Percentiles rank a stretch among this genome's conserved stretches.
Evolutionary conservation across 352 stramenopile species (phyloP).

Genomic region (Phytopythium montanum): DNA sequence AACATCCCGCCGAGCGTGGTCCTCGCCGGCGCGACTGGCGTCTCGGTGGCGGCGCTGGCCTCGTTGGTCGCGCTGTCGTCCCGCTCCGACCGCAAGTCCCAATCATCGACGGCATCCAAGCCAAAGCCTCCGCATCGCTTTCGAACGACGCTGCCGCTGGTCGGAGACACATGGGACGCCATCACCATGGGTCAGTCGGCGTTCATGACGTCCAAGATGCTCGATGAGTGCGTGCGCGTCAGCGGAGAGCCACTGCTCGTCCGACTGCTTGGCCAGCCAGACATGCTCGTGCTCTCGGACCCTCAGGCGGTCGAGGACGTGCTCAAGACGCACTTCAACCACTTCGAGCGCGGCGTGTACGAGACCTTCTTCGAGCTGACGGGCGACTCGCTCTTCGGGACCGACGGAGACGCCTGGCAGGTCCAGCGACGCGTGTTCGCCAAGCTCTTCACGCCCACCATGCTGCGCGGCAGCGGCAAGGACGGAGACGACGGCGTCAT

Average conservation of each 20-base stretch:
- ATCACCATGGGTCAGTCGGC: background rate
- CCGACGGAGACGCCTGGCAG: conserved; percentile 49
- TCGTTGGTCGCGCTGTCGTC: background rate
- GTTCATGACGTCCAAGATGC: conserved; percentile 8
- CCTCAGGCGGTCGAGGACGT: conserved; percentile 11
- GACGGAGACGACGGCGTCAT: conserved; percentile 23
- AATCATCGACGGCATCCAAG: background rate
- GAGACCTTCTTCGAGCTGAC: conserved; percentile 41
- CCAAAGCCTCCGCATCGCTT: background rate
- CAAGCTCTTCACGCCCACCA: conserved; percentile 69
- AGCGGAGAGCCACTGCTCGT: conserved; percentile 1
- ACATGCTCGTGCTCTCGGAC: conserved; percentile 12
- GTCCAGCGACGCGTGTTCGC: conserved; percentile 73
- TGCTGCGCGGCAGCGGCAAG: conserved; percentile 17
- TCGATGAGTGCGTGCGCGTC: background rate
- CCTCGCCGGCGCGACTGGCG: background rate
- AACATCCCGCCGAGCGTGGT: background rate
- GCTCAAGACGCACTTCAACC: conserved; percentile 14
- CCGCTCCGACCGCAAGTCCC: background rate
- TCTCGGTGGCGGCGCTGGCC: background rate
- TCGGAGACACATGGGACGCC: conserved; percentile 7
- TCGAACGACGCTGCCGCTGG: background rate
- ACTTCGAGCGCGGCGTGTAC: conserved; percentile 4
- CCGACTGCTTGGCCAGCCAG: conserved; percentile 7
- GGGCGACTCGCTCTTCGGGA: conserved; percentile 59